These are phyloP conservation scores for Talaromyces funiculosus DNA, from an alignment of 2,329 filamentous ascomycete genomes.

Conservation along the genomic window DNA sequence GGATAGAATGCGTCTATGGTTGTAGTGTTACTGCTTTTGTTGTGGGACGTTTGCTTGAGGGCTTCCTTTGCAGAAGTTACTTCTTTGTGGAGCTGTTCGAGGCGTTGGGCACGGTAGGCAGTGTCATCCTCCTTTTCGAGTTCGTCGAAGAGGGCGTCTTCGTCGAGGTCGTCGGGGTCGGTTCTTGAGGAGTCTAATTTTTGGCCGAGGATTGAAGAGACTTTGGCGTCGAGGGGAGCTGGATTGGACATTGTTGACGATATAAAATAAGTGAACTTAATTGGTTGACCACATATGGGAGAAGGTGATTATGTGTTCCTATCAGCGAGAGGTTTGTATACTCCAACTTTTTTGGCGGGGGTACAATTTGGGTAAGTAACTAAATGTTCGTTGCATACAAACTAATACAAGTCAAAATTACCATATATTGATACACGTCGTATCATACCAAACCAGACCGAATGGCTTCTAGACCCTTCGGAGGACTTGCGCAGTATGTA, in stretches of 20 bases:
- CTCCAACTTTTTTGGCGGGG: background rate
- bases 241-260: background rate
- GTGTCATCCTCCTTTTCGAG: conserved; percentile 51
- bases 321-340: background rate
- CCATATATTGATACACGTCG: background rate
- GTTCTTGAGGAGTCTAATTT: conserved; percentile 28
- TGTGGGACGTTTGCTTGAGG: conserved; percentile 28
- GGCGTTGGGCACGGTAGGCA: conserved; percentile 51
- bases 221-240: conserved; percentile 14
- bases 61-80: conserved; percentile 46
- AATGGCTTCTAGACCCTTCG: background rate
- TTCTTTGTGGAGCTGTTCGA: conserved; percentile 56
- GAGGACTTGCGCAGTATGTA: background rate
- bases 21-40: conserved; percentile 7
- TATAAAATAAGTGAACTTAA: background rate
- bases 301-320: background rate
- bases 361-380: background rate
- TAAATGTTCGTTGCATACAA: background rate
- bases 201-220: conserved; percentile 12
- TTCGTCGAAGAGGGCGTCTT: conserved; percentile 56
- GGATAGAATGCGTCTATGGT: conserved; percentile 27
- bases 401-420: background rate
- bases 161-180: conserved; percentile 45
- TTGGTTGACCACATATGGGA: background rate
- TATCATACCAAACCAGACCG: background rate